Evolutionary conservation across 1,139 yeast species (phyloP), one percentile per base, ranked within the genome.

Genomic region (Groenewaldozyma sp.): DNA sequence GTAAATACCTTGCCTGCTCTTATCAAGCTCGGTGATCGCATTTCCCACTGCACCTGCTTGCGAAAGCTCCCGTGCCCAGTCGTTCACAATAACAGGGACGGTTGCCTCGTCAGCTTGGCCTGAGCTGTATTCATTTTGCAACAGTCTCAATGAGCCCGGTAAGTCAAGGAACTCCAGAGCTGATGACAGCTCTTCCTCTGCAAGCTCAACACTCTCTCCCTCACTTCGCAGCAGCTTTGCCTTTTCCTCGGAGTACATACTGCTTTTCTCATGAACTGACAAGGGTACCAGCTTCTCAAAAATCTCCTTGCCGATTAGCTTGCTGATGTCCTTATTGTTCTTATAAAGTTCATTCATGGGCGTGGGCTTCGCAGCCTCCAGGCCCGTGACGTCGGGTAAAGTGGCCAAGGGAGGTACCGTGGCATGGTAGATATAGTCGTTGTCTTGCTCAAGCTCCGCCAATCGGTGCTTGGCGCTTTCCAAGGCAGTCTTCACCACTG

Each of bases 191-290:
- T 87, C 94, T 56, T 84, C 82, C 47, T 86, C 77, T 0, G 95
- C 83, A 11, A 86, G 73, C 42, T 83, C 91, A 22, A 78, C 74
- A 47, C 73, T 71, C 46, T 87, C 97, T 36, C 79, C 70, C 54
- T 84, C 91, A 40, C 68, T 70, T 50, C 98, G 71, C 39, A 87
- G 63, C 38, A 84, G 62, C 46, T 76, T 78, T 0, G 95, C 88
- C 59, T 86, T 83, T 56, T 83, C 88, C 56, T 91, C 98, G 0
- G 95, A 82, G 58, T 91, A 91, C 48, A 77, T 68, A 50, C 95
- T 84, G 42, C 84, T 73, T 52, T 83, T 76, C 56, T 88, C 95
- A 56, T 87, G 95, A 27, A 88, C 84, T 34, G 79, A 75, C 52
- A 87, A 68, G 2, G 98, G 97, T 6, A 91, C 79, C 20, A 91